Evolutionary conservation across 768 basidiomycete genomes (phyloP), one percentile per base, ranked within the genome.

Genomic region (Favolaschia claudopus): DNA sequence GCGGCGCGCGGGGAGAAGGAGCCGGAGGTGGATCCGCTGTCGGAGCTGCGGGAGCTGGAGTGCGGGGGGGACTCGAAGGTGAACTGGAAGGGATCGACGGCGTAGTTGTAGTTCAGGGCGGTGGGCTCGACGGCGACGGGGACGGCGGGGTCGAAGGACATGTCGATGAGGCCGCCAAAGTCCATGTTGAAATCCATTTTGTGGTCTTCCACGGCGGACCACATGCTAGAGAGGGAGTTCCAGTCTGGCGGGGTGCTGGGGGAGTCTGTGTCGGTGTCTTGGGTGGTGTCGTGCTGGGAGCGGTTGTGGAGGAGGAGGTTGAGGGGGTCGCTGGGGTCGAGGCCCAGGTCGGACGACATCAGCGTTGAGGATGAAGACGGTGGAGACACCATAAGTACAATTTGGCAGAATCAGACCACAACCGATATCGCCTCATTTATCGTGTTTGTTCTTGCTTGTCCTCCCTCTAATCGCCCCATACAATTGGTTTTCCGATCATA

Each of bases 81-180:
- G 50, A 68, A 67, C 34, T 64, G 69, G 51, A 72, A 68, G 4
- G 63, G 48, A n/a, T 60, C 43, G 13, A 19, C 8, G 22, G 27
- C 1, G n/a, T 37, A 64, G 48, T 69, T 6, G 55, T 65, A 63
- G 56, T 90, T 88, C 13, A 91, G 74, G 7, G 82, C 76, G 63
- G 77, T 86, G 28, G 91, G 89, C 57, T 92, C 87, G 51, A 92
- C 80, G 1, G 83, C 81, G 64, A 86, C 80, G 1, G 83, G 81
- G 64, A 86, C 80, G 19, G 82, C 73, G 4, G 84, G 81, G 69
- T 79, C 76, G 52, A 88, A 85, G 66, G 89, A 87, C 72, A 89
- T 79, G 71, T 87, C 85, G 81, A 88, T 83, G 69, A 83, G 60
- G 69, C 81, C 62, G 24, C 64, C 65, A 63, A 76, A 85, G 46